Evolutionary conservation across 352 stramenopile genomes (phyloP).

Genomic region (Hyaloperonospora arabidopsidis): DNA sequence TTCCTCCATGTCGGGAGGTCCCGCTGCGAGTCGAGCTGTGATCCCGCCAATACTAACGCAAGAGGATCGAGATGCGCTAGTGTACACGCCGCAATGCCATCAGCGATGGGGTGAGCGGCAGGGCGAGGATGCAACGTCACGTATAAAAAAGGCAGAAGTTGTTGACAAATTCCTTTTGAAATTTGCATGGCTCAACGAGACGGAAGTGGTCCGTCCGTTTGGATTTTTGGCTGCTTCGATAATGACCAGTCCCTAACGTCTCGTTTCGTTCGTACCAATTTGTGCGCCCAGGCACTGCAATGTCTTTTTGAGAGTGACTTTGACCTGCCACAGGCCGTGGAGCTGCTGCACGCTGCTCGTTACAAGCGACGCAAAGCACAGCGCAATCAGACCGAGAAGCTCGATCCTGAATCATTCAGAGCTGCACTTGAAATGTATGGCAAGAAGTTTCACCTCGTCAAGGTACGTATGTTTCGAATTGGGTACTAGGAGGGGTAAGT

Average conservation of each 20-base stretch:
- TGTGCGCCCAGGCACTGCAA: slow-evolving; percentile 38
- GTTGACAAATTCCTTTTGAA: slow-evolving; percentile 47
- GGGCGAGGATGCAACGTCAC: slow-evolving; percentile 8
- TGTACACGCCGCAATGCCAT: slow-evolving; percentile 20
- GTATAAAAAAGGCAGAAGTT: slow-evolving; percentile 25
- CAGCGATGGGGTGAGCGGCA: slow-evolving; percentile 37
- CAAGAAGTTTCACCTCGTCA: slow-evolving; percentile 57
- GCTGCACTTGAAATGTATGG: slow-evolving; percentile 33
- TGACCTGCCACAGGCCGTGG: slow-evolving; percentile 32
- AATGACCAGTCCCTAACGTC: not conserved
- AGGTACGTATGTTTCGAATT: slow-evolving; percentile 24
- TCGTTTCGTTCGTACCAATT: not conserved
- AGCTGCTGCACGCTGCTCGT: slow-evolving; percentile 33
- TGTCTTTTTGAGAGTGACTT: slow-evolving; percentile 56
- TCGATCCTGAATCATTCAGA: slow-evolving; percentile 40
- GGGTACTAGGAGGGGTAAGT: not conserved
- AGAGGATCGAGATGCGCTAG: slow-evolving; percentile 15
- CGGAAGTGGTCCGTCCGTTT: slow-evolving; percentile 36
- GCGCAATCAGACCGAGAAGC: slow-evolving; percentile 17
- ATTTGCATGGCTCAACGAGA: slow-evolving; percentile 42
- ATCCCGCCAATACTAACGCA: slow-evolving; percentile 41
- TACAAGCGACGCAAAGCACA: slow-evolving; percentile 20
- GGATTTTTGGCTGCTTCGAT: not conserved
- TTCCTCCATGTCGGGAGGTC: not conserved
- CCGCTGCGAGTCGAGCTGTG: slow-evolving; percentile 30